A percentile compares a stretch with the other conserved stretches of the same genome.
Conservation (phyloP, 2,329 filamentous ascomycete species). For the Chalara sp. region DNA sequence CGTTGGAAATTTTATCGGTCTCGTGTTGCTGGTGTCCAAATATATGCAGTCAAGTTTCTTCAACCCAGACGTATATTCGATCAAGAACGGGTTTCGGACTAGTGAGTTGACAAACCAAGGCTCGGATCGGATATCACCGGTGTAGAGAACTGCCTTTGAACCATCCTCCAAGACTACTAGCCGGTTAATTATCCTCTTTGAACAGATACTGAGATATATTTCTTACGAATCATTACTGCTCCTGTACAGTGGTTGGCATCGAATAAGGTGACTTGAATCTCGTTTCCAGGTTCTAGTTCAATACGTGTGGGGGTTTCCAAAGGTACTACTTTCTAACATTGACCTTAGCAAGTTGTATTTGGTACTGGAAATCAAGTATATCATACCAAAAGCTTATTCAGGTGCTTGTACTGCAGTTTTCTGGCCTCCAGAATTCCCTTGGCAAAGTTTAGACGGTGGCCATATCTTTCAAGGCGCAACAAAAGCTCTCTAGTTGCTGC, state of each 20-base stretch:
- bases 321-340: conserved; percentile 64
- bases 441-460: conserved; percentile 74
- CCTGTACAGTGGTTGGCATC: conserved; percentile 91
- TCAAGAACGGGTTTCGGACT: conserved; percentile 60
- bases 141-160: conserved; percentile 72
- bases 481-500: conserved; percentile 75
- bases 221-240: conserved; percentile 75
- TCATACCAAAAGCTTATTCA: conserved; percentile 58
- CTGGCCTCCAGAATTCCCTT: conserved; percentile 70
- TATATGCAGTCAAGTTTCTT: conserved; percentile 75
- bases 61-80: conserved; percentile 64
- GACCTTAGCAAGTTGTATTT: not conserved
- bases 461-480: conserved; percentile 70
- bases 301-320: conserved; percentile 72
- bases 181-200: conserved; percentile 2
- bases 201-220: not conserved
- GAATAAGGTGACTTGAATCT: conserved; percentile 76
- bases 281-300: conserved; percentile 61
- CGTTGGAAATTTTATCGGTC: conserved; percentile 41
- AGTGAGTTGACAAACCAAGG: conserved; percentile 77
- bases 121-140: conserved; percentile 82
- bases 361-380: not conserved
- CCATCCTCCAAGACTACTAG: conserved; percentile 62
- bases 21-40: conserved; percentile 74
- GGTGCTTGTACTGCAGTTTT: conserved; percentile 68